These are phyloP conservation scores for Lipomyces yamadae DNA, from an alignment of 805 yeast species.

Conservation along the genomic window DNA sequence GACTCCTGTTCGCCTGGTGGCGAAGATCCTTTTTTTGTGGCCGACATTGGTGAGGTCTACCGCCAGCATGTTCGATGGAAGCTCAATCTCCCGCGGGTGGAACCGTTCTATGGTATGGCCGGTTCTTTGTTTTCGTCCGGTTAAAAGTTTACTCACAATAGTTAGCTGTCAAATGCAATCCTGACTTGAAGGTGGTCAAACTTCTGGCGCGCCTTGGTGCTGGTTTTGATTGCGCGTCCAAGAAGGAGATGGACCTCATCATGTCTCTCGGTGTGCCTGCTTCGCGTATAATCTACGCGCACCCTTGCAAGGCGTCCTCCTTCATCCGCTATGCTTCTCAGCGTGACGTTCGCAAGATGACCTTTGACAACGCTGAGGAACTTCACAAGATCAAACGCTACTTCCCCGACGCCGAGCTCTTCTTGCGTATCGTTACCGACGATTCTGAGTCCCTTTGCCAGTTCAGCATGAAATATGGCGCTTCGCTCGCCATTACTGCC, in stretches of 20 bases:
- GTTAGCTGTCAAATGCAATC: slow-evolving; percentile 88
- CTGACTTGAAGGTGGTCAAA: slow-evolving; percentile 63
- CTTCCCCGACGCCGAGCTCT: slow-evolving; percentile 71
- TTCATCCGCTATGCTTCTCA: slow-evolving; percentile 73
- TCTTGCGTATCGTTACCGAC: slow-evolving; percentile 85
- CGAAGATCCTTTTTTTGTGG: slow-evolving; percentile 85
- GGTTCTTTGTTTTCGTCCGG: background rate
- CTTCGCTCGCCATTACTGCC: slow-evolving; percentile 60
- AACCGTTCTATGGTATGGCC: slow-evolving; percentile 66
- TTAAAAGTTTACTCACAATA: background rate
- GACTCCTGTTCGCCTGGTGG: slow-evolving; percentile 72
- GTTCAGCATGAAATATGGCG: slow-evolving; percentile 87
- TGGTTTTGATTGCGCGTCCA: slow-evolving; percentile 93
- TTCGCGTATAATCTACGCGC: slow-evolving; percentile 79
- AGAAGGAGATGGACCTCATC: slow-evolving; percentile 74
- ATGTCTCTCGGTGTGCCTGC: slow-evolving; percentile 67
- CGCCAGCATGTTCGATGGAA: slow-evolving; percentile 70
- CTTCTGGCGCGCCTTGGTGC: slow-evolving; percentile 66
- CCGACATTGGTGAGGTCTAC: slow-evolving; percentile 76
- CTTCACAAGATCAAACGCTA: slow-evolving; percentile 68
- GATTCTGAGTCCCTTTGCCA: slow-evolving; percentile 87
- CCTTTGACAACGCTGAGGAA: slow-evolving; percentile 89
- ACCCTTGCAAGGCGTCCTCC: slow-evolving; percentile 90
- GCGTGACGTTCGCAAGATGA: slow-evolving; percentile 67
- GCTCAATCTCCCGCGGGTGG: slow-evolving; percentile 66